A percentile compares a stretch with the other conserved stretches of the same genome.
phyloP scores from a whole-genome alignment of 768 basidiomycete species.

The Phanerochaete sordida region DNA sequence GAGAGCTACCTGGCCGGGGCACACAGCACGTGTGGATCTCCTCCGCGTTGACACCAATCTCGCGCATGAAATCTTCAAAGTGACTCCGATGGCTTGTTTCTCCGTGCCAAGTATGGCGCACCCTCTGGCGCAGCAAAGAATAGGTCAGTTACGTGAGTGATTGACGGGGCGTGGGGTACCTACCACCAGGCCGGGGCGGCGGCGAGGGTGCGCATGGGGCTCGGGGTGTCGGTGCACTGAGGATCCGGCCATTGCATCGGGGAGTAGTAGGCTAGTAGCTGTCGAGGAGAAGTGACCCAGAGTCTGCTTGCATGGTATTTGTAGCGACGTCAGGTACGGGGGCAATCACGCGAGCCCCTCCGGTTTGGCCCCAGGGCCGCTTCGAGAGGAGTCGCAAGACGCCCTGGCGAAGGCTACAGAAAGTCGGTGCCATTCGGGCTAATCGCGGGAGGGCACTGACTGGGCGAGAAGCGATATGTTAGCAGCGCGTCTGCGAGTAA shows the following conservation, averaged over 20 bases:
- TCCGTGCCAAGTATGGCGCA: conserved; percentile 14
- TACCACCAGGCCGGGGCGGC: conserved; percentile 11
- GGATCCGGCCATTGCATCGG: conserved; percentile 1
- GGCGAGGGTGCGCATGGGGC: neutral
- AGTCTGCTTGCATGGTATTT: conserved; percentile 5
- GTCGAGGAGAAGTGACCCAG: neutral
- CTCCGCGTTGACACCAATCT: conserved; percentile 12
- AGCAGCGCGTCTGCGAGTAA: neutral
- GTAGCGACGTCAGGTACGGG: conserved; percentile 12
- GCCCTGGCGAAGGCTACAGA: neutral
- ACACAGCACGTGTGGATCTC: conserved; percentile 11
- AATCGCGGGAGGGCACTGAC: neutral
- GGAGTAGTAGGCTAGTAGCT: neutral
- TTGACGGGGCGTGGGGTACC: neutral
- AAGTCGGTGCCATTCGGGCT: conserved; percentile 9
- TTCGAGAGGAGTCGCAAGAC: neutral
- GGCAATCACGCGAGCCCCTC: conserved; percentile 12
- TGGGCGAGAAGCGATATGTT: neutral
- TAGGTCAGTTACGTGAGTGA: neutral
- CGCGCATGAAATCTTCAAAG: conserved; percentile 16
- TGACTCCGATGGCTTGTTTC: conserved; percentile 3
- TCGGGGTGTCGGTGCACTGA: neutral
- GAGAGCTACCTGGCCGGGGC: conserved; percentile 10
- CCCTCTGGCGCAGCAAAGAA: conserved; percentile 5
- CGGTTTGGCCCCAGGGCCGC: conserved; percentile 3